Conservation (phyloP, 2,329 filamentous ascomycete species). For the Hypomyces rosellus region DNA sequence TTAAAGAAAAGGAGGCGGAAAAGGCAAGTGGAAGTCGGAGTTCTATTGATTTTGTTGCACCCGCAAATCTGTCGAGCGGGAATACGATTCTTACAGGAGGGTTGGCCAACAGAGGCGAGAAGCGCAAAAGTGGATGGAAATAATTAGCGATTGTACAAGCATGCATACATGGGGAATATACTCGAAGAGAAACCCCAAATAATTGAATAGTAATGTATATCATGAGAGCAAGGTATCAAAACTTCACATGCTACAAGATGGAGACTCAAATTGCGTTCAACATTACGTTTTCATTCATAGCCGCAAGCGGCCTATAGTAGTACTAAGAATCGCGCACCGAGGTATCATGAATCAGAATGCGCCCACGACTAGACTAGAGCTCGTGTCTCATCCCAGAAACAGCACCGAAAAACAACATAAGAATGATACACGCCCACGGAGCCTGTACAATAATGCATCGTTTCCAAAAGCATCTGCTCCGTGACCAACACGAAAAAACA, state of each 20-base stretch:
- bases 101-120: constrained; percentile 23
- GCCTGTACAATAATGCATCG: too few species aligned
- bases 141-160: constrained; percentile 9
- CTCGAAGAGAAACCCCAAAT: too few species aligned
- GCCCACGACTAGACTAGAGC: constrained; percentile 13
- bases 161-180: too few species aligned
- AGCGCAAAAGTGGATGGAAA: constrained; percentile 30
- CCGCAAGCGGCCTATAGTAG: constrained; percentile 5
- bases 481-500: neutral
- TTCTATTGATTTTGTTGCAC: constrained; percentile 45
- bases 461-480: too few species aligned
- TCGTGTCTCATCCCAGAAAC: constrained; percentile 5
- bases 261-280: constrained; percentile 3
- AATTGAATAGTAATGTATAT: too few species aligned
- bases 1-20: constrained; percentile 40
- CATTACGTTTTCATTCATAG: constrained; percentile 13
- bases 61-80: constrained; percentile 18
- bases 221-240: too few species aligned
- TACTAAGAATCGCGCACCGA: constrained; percentile 16
- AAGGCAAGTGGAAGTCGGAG: constrained; percentile 34
- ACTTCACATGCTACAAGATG: too few species aligned
- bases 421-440: constrained; percentile 2
- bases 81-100: constrained; percentile 13
- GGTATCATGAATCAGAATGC: constrained; percentile 28
- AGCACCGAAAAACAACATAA: constrained; percentile 7